Conservation (phyloP, 2,329 filamentous ascomycete species). For the Fusarium anguioides region DNA sequence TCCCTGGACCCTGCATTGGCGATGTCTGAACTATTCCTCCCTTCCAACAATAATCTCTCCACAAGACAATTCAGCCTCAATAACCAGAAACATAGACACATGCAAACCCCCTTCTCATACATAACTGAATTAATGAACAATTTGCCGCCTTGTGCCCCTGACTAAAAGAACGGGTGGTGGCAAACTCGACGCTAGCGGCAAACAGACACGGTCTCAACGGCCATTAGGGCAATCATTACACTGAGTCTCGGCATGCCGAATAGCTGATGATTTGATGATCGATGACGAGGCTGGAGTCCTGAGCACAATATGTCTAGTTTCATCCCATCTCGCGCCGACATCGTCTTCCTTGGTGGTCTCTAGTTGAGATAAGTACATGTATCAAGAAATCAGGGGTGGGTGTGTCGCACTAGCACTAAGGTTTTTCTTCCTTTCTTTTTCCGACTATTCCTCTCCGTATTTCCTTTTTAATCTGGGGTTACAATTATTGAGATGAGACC, state of each 20-base stretch:
- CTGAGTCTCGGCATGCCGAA: neutral
- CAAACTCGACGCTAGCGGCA: constrained; percentile 42
- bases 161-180: constrained; percentile 44
- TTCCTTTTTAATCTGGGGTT: constrained; percentile 40
- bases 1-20: constrained; percentile 39
- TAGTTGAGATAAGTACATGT: too few species aligned
- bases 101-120: constrained; percentile 23
- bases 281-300: constrained; percentile 31
- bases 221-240: constrained; percentile 24
- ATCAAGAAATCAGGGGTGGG: constrained; percentile 10
- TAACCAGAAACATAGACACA: constrained; percentile 13
- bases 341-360: constrained; percentile 1
- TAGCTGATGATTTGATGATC: neutral
- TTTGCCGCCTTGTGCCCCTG: constrained; percentile 38
- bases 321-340: constrained; percentile 10
- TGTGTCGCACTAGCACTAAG: constrained; percentile 21
- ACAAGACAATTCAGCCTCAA: constrained; percentile 36
- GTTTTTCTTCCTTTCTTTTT: constrained; percentile 27
- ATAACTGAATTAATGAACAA: neutral
- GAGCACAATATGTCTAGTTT: constrained; percentile 4
- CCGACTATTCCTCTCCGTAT: constrained; percentile 20
- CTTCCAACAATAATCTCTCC: constrained; percentile 28
- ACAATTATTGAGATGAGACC: constrained; percentile 7
- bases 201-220: constrained; percentile 39
- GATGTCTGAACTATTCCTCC: constrained; percentile 29